Conservation (phyloP, 2,329 filamentous ascomycete genomes). For the Cadophora luteo-olivacea region DNA sequence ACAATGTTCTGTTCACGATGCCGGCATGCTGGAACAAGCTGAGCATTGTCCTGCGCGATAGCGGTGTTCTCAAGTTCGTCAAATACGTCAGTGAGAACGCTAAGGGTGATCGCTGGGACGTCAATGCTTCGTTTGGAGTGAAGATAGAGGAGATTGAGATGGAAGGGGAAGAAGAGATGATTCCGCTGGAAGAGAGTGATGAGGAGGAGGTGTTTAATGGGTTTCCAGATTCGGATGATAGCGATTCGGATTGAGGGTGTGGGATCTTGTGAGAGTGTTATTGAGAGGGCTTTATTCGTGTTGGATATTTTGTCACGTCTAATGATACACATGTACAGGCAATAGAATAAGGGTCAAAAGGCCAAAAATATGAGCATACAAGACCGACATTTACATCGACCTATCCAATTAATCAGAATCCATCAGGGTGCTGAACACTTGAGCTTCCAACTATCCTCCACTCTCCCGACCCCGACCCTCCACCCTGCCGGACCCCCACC, state of each 20-base stretch:
- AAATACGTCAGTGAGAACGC: slow-evolving; percentile 91
- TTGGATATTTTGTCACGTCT: neutral
- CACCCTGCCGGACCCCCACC: neutral
- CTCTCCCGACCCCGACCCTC: neutral
- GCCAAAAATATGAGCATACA: too few relatives aligned
- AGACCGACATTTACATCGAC: too few relatives aligned
- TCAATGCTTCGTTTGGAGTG: slow-evolving; percentile 80
- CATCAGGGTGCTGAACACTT: neutral
- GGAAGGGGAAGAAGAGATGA: slow-evolving; percentile 43
- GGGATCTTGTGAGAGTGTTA: neutral
- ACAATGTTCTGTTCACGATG: slow-evolving; percentile 73
- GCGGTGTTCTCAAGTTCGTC: slow-evolving; percentile 87
- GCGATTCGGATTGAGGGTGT: slow-evolving; percentile 41
- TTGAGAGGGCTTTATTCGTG: neutral
- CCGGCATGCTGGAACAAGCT: slow-evolving; percentile 86
- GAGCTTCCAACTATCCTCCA: neutral
- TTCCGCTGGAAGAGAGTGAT: slow-evolving; percentile 49
- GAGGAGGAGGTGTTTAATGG: slow-evolving; percentile 57
- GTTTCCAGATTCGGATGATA: slow-evolving; percentile 53
- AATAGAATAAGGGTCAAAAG: too few relatives aligned
- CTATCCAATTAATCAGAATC: neutral
- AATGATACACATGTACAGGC: too few relatives aligned
- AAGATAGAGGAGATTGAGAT: slow-evolving; percentile 54
- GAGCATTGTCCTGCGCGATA: slow-evolving; percentile 87
- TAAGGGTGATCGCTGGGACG: slow-evolving; percentile 90